Conservation (phyloP, 805 yeast genomes). For the Lachancea sp. region DNA sequence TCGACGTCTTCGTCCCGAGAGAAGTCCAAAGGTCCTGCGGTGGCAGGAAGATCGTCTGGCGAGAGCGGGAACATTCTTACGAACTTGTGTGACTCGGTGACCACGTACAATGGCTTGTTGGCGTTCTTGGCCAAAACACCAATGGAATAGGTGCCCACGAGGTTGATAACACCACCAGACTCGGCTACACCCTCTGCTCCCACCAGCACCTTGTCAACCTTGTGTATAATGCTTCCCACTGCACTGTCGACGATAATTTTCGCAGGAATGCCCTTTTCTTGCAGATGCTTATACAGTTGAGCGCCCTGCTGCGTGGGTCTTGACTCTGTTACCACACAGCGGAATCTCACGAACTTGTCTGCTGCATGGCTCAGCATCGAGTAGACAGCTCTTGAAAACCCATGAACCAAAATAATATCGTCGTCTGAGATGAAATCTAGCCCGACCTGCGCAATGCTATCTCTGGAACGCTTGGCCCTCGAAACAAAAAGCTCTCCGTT, state of each 20-base stretch:
- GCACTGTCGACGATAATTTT: constrained; percentile 86
- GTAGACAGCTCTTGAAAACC: constrained; percentile 84
- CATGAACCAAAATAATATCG: constrained; percentile 84
- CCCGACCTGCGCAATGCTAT: constrained; percentile 82
- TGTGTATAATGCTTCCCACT: constrained; percentile 86
- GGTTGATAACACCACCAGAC: constrained; percentile 95
- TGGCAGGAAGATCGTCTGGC: constrained; percentile 80
- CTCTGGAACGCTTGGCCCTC: constrained; percentile 86
- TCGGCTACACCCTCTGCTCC: constrained; percentile 99
- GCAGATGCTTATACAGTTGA: constrained; percentile 60
- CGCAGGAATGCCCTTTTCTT: constrained; percentile 74
- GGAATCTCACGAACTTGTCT: constrained; percentile 68
- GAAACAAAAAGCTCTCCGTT: constrained; percentile 89
- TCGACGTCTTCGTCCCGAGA: constrained; percentile 21
- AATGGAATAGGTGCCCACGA: constrained; percentile 89
- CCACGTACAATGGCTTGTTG: constrained; percentile 89
- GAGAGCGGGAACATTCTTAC: constrained; percentile 93
- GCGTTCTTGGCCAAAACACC: constrained; percentile 88
- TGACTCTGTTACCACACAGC: constrained; percentile 90
- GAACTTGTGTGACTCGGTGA: constrained; percentile 91
- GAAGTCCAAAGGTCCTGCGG: constrained; percentile 43
- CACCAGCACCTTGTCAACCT: constrained; percentile 86
- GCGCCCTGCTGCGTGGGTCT: constrained; percentile 76
- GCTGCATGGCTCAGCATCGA: constrained; percentile 73
- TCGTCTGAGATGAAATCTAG: constrained; percentile 87